Base-by-base conservation (phyloP, 495 filamentous ascomycete species). In the Aspergillus carlsbadensis region DNA sequence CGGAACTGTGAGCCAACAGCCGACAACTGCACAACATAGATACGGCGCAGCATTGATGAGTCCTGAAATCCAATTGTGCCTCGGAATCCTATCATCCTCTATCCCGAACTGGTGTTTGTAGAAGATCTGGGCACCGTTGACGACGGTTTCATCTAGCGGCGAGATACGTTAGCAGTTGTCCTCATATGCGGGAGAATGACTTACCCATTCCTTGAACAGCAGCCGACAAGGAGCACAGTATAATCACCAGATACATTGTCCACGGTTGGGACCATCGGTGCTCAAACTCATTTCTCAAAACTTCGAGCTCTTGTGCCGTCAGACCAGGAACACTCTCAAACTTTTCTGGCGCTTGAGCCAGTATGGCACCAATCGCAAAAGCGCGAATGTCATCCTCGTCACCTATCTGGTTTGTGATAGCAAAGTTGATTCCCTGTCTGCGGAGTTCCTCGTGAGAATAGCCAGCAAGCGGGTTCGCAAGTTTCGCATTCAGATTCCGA, bases 1-100 rank as follows among this genome's bases (percentile, higher is more conserved):
- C 0, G 90, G 89, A 17, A 86, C 85, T 2, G 89, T 91, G 37
- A 92, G 77, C 91, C 91, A 96, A 74, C 87, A 94, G 15, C 89
- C 87, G 41, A 89, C 67, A 37, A 92, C 66, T 17, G 91, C 88
- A 59, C 85, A 93, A 70, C 84, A 85, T 10, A 93, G 78, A 61
- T 94, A 93, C 0, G 90, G 91, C 1, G 78, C 78, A 17, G 77
- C 74, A 55, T 66, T 66, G 31, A 85, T 72, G 31, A 95, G 78
- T 24, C 89, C 90, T 1, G 85, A 70, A 2, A 92, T 78, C 86
- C 87, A 92, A 15, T 68, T 68, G 15, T 68, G 67, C 42, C 71
- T 58, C 17, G 65, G 59, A 22, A 65, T 59, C 6, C 69, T 57
- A 10, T 68, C 57, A n/a, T 76, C 78, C 20, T 35, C 54, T 48